Conservation (phyloP, 2,329 filamentous ascomycete genomes). For the Monosporascus ibericus region DNA sequence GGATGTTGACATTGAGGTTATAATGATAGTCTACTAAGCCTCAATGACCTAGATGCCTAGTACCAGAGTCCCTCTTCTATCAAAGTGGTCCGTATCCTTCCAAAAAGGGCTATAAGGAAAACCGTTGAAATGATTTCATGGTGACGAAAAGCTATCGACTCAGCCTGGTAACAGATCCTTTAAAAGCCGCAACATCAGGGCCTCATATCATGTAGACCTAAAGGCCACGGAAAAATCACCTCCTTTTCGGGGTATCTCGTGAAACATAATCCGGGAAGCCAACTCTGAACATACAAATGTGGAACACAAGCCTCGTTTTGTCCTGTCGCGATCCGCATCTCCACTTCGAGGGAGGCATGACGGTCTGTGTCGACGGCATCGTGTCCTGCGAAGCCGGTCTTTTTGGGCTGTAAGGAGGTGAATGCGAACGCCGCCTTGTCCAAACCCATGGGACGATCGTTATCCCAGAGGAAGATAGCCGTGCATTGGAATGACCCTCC, state of each 20-base stretch:
- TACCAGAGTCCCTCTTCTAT: no score
- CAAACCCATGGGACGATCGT: not conserved
- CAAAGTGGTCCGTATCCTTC: no score
- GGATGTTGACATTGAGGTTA: no score
- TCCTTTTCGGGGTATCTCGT: not conserved
- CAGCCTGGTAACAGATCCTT: no score
- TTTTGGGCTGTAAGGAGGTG: not conserved
- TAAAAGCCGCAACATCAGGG: no score
- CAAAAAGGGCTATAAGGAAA: no score
- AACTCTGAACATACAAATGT: not conserved
- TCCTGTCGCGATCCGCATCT: not conserved
- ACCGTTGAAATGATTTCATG: no score
- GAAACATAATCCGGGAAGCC: conserved; percentile 3
- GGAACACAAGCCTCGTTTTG: not conserved
- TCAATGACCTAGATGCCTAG: no score
- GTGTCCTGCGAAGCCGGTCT: not conserved
- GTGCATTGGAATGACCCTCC: not conserved
- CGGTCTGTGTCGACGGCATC: conserved; percentile 1
- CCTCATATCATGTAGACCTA: not conserved
- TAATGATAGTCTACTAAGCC: no score
- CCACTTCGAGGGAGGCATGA: conserved; percentile 3
- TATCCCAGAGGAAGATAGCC: not conserved
- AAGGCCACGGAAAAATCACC: not conserved
- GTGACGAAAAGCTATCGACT: no score
- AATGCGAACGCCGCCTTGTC: not conserved